Evolutionary conservation across 2,329 filamentous ascomycete species (phyloP), one percentile per base, ranked within the genome.

Genomic region (Pyrenophora graminea): DNA sequence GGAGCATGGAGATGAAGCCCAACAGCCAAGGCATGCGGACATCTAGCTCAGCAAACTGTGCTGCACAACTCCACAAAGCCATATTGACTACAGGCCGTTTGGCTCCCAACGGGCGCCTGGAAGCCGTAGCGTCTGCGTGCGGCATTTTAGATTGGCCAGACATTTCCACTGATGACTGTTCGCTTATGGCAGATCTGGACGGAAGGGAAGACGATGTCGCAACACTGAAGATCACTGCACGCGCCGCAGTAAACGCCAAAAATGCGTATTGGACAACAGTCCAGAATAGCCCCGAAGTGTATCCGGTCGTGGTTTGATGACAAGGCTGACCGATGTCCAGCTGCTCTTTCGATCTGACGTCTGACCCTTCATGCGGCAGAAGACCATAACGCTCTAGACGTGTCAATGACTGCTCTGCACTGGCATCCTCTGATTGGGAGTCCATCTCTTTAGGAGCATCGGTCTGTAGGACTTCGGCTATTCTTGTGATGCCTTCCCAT

Each of bases 11-110:
- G 53, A 94, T 72, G 62, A 84, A 78, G 69, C 90, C 90, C 68
- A 81, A 82, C 49, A 96, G 82, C 93, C 93, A 97, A 58, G 93
- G 93, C 91, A 96, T 96, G 74, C 91, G 89, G 59, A 79, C 74
- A 61, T 87, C 81, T 68, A 96, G 75, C 78, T 91, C 86, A 62
- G 91, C 76, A 56, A 96, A 74, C 71, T 85, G 86, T 56, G 85
- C 86, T 49, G 87, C 72, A 74, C 89, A 90, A 64, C 85, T 80
- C 86, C 89, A 96, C 45, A 90, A 71, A 64, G 83, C 85, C 81
- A 94, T 96, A 59, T 83, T 82, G 54, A 94, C 76, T 62, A 97
- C 82, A 45, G 91, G 88, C 51, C 80, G 81, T 70, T 80, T 83
- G 33, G 42, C 43, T 45, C 56, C 58, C 55, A 58, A 66, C 59